These are phyloP conservation scores for Pyrenochaeta sp. DNA, from an alignment of 2,329 filamentous ascomycete genomes.

Conservation along the genomic window DNA sequence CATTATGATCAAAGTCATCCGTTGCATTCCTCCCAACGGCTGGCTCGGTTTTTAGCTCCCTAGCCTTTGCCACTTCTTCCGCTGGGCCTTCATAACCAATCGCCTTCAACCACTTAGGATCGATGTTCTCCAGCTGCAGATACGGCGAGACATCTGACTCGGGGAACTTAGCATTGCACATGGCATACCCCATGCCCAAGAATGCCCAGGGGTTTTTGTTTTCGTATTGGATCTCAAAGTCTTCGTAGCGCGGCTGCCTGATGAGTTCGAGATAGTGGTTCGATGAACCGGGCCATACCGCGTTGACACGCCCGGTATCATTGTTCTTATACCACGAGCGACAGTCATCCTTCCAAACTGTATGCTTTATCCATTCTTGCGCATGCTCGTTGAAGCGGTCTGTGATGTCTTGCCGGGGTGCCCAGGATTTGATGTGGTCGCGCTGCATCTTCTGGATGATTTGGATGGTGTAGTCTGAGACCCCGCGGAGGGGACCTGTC, in stretches of 20 bases:
- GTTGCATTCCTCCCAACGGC: constrained; percentile 6
- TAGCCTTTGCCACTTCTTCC: constrained; percentile 19
- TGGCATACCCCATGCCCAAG: constrained; percentile 52
- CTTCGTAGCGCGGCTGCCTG: constrained; percentile 50
- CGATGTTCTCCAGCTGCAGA: constrained; percentile 50
- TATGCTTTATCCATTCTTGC: constrained; percentile 59
- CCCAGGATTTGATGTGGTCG: constrained; percentile 53
- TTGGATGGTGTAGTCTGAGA: constrained; percentile 51
- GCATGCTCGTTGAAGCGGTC: constrained; percentile 54
- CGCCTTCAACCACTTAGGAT: constrained; percentile 51
- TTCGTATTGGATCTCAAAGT: constrained; percentile 52
- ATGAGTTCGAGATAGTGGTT: constrained; percentile 58
- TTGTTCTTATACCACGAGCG: constrained; percentile 57
- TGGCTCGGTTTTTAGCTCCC: constrained; percentile 12
- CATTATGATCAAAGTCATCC: background rate
- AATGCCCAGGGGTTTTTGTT: constrained; percentile 53
- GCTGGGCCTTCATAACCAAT: constrained; percentile 29
- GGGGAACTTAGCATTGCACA: constrained; percentile 25
- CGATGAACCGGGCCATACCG: constrained; percentile 60
- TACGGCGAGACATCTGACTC: constrained; percentile 50
- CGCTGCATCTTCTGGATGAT: constrained; percentile 57
- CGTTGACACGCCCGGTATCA: constrained; percentile 44
- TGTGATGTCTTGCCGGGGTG: constrained; percentile 51
- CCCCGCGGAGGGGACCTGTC: constrained; percentile 49
- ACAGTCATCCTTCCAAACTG: constrained; percentile 58